These are phyloP conservation scores for Scenedesmus sp. DNA, from an alignment of 163 green algal species.

Conservation along the genomic window DNA sequence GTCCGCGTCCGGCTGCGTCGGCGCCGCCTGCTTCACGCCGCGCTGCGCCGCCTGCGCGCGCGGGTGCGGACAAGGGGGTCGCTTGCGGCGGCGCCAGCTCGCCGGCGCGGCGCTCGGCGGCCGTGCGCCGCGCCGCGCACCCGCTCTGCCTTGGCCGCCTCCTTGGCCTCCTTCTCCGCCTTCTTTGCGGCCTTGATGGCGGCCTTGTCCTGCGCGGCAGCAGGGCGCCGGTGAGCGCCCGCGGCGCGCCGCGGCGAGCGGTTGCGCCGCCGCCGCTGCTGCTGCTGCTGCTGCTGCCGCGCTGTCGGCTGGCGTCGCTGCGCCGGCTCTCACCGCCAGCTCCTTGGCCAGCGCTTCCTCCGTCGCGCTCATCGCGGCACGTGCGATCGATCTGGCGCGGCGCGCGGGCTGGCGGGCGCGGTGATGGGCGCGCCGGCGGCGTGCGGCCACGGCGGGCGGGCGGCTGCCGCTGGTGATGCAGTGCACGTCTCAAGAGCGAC, in stretches of 20 bases:
- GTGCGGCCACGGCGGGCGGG: too few species aligned
- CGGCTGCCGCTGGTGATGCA: too few species aligned
- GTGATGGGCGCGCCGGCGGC: too few species aligned
- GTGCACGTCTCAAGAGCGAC: too few species aligned
- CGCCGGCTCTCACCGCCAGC: constrained; percentile 11
- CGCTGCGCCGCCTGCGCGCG: constrained; percentile 49
- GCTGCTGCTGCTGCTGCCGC: neutral
- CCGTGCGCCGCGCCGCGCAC: neutral
- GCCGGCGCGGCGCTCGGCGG: neutral
- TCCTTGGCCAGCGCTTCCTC: constrained; percentile 4
- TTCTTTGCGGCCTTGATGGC: too few species aligned
- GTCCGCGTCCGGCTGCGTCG: constrained; percentile 73
- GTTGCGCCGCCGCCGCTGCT: neutral
- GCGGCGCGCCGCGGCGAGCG: neutral
- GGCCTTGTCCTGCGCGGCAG: constrained; percentile 35
- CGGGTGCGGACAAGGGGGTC: neutral
- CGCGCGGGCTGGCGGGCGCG: too few species aligned
- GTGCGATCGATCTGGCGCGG: too few species aligned
- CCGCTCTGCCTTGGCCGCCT: constrained; percentile 31
- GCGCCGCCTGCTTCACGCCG: constrained; percentile 72
- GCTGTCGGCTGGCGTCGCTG: neutral
- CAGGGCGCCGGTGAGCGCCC: neutral
- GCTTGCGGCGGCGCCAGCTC: too few species aligned
- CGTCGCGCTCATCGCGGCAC: too few species aligned
- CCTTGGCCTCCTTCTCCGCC: constrained; percentile 28